Evolutionary conservation across 805 yeast genomes (phyloP).

Genomic region (Sugiyamaella marilandica): DNA sequence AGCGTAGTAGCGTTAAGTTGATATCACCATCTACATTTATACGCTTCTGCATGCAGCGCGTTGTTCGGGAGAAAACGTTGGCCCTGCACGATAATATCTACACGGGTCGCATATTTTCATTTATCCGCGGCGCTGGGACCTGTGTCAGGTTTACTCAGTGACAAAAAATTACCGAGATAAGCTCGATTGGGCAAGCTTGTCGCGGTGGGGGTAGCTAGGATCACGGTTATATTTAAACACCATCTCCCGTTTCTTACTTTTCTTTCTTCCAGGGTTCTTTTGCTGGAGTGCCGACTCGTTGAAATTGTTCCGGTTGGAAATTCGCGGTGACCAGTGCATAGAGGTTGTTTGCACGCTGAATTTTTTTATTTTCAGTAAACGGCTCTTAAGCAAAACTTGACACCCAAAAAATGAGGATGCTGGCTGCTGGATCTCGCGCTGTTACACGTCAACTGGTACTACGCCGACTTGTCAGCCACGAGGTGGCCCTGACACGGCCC

Average conservation of each 20-base stretch:
- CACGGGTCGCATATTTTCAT: background rate
- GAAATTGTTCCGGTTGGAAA: no score
- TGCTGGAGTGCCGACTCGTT: no score
- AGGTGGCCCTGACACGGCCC: background rate
- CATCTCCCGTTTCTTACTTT: no score
- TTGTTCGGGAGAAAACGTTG: background rate
- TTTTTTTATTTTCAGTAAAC: no score
- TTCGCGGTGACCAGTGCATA: no score
- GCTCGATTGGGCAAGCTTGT: background rate
- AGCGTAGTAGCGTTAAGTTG: background rate
- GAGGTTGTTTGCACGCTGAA: no score
- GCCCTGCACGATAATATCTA: background rate
- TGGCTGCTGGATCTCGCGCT: background rate
- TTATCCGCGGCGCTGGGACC: slow-evolving; percentile 4
- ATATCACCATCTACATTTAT: background rate
- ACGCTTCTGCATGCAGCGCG: background rate
- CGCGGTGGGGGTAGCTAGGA: no score
- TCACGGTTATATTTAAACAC: no score
- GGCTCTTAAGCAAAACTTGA: no score
- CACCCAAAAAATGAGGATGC: background rate
- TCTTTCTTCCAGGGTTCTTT: no score
- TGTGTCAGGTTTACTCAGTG: slow-evolving; percentile 2
- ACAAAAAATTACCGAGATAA: background rate
- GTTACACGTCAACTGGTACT: background rate
- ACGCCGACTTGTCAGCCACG: background rate